Conservation (phyloP, 176 grass and related monocot genomes). For the Pontederia crassipes region DNA sequence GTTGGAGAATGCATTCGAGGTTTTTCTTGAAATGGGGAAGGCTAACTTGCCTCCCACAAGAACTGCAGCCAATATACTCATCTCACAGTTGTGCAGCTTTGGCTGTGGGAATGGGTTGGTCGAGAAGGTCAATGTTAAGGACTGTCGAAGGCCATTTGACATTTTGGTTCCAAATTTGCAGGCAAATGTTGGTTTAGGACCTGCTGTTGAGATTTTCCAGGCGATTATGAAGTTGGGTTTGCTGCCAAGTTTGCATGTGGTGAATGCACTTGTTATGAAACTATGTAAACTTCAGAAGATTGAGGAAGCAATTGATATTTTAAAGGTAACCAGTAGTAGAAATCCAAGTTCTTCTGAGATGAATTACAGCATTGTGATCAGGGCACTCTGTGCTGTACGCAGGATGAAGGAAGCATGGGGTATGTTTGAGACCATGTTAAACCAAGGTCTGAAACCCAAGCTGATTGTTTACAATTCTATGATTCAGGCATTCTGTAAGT, state of each 20-base stretch:
- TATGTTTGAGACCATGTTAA: conserved; percentile 10
- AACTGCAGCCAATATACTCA: conserved; percentile 5
- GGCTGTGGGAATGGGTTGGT: not conserved
- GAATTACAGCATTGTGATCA: conserved; percentile 9
- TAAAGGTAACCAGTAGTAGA: not conserved
- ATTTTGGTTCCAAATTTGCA: conserved; percentile 13
- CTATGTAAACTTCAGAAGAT: conserved; percentile 3
- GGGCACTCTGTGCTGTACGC: not conserved
- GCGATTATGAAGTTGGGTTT: conserved; percentile 2
- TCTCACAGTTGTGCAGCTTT: not conserved
- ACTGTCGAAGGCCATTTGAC: conserved; percentile 14
- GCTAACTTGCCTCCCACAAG: conserved; percentile 10
- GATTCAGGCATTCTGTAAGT: conserved; percentile 12
- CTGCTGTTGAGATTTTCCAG: conserved; percentile 4
- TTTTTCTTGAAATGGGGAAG: conserved; percentile 1
- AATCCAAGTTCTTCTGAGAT: conserved; percentile 3
- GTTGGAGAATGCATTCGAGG: conserved; percentile 6
- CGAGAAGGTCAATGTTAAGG: not conserved
- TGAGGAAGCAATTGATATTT: conserved; percentile 12
- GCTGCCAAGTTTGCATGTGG: conserved; percentile 9
- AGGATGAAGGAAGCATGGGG: conserved; percentile 13
- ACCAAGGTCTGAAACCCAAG: conserved; percentile 4
- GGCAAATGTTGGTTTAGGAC: not conserved
- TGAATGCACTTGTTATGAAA: conserved; percentile 9
- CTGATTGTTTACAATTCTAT: conserved; percentile 5